These are phyloP conservation scores for Diaporthe sp. DNA, from an alignment of 2,329 filamentous ascomycete species.

Conservation along the genomic window DNA sequence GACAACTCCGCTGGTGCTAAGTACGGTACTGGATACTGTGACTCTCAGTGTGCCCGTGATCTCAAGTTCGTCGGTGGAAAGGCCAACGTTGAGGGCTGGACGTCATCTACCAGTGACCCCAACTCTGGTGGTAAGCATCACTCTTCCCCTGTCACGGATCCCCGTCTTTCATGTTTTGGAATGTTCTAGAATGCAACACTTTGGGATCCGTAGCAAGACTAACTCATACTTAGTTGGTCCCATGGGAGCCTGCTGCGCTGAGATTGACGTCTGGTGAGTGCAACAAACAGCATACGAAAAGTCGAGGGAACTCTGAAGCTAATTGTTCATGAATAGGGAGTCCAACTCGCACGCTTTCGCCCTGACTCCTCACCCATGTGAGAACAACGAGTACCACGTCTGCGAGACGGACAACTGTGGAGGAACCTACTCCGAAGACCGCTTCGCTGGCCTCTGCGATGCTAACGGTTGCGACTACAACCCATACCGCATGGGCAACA, in stretches of 20 bases:
- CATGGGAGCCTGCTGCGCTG: slow-evolving; percentile 65
- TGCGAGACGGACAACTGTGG: slow-evolving; percentile 59
- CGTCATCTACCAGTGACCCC: slow-evolving; percentile 59
- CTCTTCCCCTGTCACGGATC: too few species aligned
- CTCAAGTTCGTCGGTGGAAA: slow-evolving; percentile 56
- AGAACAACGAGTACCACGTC: slow-evolving; percentile 49
- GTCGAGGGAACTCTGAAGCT: neutral
- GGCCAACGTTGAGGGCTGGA: slow-evolving; percentile 56
- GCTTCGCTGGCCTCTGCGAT: slow-evolving; percentile 70
- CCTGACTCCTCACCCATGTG: slow-evolving; percentile 70
- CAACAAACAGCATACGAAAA: neutral
- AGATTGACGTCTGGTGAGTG: slow-evolving; percentile 57
- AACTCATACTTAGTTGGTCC: too few species aligned
- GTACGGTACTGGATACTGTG: slow-evolving; percentile 60
- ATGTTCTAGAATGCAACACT: too few species aligned
- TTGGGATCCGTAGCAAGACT: too few species aligned
- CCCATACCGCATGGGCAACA: slow-evolving; percentile 70
- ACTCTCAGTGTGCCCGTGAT: slow-evolving; percentile 47
- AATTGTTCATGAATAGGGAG: slow-evolving; percentile 49
- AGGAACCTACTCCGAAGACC: slow-evolving; percentile 57
- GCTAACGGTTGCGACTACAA: slow-evolving; percentile 75
- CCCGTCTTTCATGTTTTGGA: too few species aligned
- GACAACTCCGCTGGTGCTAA: slow-evolving; percentile 51
- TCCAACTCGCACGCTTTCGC: slow-evolving; percentile 70
- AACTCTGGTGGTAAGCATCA: too few species aligned